Evolutionary conservation across 768 basidiomycete genomes (phyloP).

Genomic region (Boletus eberwhitei): DNA sequence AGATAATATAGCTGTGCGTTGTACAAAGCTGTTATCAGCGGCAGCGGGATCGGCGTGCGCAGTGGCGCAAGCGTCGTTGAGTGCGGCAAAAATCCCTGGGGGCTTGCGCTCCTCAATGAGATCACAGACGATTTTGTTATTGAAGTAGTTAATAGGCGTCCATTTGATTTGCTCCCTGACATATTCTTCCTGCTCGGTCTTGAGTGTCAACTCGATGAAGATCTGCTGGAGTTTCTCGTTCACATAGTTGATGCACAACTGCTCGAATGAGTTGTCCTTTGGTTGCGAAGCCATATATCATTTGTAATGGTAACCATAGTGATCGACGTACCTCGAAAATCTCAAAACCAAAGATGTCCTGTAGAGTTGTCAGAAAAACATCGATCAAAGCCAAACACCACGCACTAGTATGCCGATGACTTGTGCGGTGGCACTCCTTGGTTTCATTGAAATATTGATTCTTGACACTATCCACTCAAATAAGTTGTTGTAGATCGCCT

Average conservation of each 20-base stretch:
- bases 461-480: conserved; percentile 99
- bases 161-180: conserved; percentile 98
- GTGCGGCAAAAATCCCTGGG: conserved; percentile 94
- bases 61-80: conserved; percentile 99
- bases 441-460: conserved; percentile 95
- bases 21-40: conserved; percentile 95
- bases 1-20: conserved; percentile 77
- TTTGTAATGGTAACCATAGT: not conserved
- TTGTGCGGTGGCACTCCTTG: conserved; percentile 66
- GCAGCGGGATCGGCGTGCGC: conserved; percentile 96
- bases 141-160: conserved; percentile 99
- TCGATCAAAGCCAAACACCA: not conserved
- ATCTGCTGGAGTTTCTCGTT: conserved; percentile 99
- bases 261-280: conserved; percentile 93
- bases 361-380: not conserved
- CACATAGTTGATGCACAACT: conserved; percentile 99
- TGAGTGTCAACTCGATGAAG: conserved; percentile 97
- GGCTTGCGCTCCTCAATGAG: conserved; percentile 96
- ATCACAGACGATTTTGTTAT: conserved; percentile 97
- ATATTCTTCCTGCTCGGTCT: conserved; percentile 99
- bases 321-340: conserved; percentile 76
- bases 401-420: conserved; percentile 89
- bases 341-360: conserved; percentile 99
- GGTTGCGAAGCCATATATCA: conserved; percentile 22
- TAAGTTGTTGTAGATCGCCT: conserved; percentile 96